Evolutionary conservation across 1,139 yeast species (phyloP).

Genomic region (Geotrichum restrictum): DNA sequence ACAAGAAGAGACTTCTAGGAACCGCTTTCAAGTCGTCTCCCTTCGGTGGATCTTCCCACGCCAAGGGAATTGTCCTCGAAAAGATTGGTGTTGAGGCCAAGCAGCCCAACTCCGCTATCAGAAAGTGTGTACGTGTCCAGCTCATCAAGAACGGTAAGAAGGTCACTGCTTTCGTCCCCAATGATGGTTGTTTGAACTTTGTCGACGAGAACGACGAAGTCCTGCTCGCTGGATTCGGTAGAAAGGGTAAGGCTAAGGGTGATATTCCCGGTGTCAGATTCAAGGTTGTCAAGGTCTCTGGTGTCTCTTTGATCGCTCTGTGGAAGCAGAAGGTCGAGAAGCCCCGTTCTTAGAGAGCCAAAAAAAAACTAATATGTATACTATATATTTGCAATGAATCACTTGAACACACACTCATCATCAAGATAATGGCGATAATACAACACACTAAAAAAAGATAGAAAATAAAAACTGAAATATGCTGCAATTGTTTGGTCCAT

Average conservation of each 20-base stretch:
- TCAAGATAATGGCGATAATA: too few relatives aligned
- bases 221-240: slow-evolving; percentile 99
- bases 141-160: slow-evolving; percentile 99
- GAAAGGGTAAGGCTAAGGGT: slow-evolving; percentile 99
- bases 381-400: slow-evolving; percentile 5
- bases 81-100: slow-evolving; percentile 99
- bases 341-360: slow-evolving; percentile 87
- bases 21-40: slow-evolving; percentile 99
- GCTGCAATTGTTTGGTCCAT: background rate
- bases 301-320: slow-evolving; percentile 98
- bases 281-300: slow-evolving; percentile 99
- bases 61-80: slow-evolving; percentile 99
- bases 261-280: slow-evolving; percentile 99
- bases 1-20: slow-evolving; percentile 98
- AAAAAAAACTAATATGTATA: background rate
- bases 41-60: slow-evolving; percentile 99
- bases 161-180: slow-evolving; percentile 99
- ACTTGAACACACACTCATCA: background rate
- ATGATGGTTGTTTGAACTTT: slow-evolving; percentile 99
- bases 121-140: slow-evolving; percentile 99
- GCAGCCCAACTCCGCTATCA: slow-evolving; percentile 99
- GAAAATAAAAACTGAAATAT: too few relatives aligned
- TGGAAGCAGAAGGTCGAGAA: slow-evolving; percentile 99
- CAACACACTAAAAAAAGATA: background rate
- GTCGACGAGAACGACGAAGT: slow-evolving; percentile 99